Percentiles rank a stretch among this genome's conserved stretches.
Conservation (phyloP, 2,329 filamentous ascomycete species). For the Colletotrichum neosansevieriae region DNA sequence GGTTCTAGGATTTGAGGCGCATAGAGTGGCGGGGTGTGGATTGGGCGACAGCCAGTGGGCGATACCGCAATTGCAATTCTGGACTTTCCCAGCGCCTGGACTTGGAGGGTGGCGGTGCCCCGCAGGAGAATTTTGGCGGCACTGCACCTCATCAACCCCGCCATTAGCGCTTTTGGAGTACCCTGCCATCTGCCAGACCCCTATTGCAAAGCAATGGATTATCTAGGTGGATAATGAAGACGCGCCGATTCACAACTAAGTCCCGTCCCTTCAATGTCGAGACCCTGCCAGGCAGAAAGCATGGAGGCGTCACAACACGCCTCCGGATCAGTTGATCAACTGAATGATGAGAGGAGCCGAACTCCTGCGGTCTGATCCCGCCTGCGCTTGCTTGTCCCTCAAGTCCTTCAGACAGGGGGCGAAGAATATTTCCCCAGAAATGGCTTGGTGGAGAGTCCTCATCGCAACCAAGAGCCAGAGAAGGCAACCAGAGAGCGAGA, state of each 20-base stretch:
- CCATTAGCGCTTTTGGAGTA: slow-evolving; percentile 34
- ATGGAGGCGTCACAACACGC: too few relatives aligned
- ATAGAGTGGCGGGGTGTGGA: slow-evolving; percentile 29
- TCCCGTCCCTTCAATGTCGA: too few relatives aligned
- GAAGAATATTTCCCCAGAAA: slow-evolving; percentile 58
- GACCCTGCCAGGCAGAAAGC: too few relatives aligned
- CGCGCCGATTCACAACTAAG: too few relatives aligned
- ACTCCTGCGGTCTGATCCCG: too few relatives aligned
- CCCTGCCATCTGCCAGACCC: slow-evolving; percentile 3
- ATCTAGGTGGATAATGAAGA: too few relatives aligned
- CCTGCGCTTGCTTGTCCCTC: too few relatives aligned
- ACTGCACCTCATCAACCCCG: slow-evolving; percentile 37
- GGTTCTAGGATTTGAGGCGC: slow-evolving; percentile 1
- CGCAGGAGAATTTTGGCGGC: slow-evolving; percentile 35
- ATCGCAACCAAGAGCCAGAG: slow-evolving; percentile 57
- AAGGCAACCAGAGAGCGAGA: slow-evolving; percentile 41
- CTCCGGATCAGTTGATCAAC: too few relatives aligned
- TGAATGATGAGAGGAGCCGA: too few relatives aligned
- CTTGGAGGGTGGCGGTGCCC: slow-evolving; percentile 31
- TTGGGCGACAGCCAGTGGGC: slow-evolving; percentile 26
- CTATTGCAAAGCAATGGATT: too few relatives aligned
- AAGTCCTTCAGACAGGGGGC: slow-evolving; percentile 55
- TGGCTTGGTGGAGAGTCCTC: slow-evolving; percentile 53
- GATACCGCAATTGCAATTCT: slow-evolving; percentile 33
- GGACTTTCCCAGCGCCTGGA: slow-evolving; percentile 28